Percentiles rank a stretch among this genome's conserved stretches.
Conservation (phyloP, 1,284 basidiomycete genomes). For the Puccinia horiana region DNA sequence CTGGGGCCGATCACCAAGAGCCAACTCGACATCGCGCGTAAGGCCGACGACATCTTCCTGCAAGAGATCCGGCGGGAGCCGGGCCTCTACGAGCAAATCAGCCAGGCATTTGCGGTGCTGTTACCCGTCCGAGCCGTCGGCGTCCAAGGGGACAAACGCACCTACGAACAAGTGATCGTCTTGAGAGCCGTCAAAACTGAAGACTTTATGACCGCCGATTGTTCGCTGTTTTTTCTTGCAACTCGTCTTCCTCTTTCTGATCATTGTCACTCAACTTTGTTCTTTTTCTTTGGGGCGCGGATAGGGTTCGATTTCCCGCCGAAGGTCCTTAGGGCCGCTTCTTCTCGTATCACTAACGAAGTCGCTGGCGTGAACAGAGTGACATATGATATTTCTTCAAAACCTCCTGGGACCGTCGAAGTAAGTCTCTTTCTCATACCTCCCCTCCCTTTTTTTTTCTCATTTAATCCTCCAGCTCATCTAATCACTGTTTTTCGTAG, state of each 20-base stretch:
- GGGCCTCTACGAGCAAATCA: constrained; percentile 87
- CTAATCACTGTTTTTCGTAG: too few relatives aligned
- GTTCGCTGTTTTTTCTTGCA: constrained; percentile 62
- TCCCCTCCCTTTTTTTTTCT: too few relatives aligned
- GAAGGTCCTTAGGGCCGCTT: constrained; percentile 84
- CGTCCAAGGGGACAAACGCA: constrained; percentile 94
- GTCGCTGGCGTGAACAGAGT: constrained; percentile 73
- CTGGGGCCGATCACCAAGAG: constrained; percentile 88
- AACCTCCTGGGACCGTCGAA: constrained; percentile 79
- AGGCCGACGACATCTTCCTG: constrained; percentile 94
- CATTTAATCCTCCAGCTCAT: too few relatives aligned
- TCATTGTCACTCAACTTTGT: background rate
- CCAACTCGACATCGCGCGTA: constrained; percentile 91
- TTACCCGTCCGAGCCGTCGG: constrained; percentile 96
- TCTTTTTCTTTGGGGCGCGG: background rate
- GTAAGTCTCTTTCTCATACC: constrained; percentile 58
- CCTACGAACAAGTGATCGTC: constrained; percentile 82
- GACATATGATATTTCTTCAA: constrained; percentile 94
- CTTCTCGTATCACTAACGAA: constrained; percentile 97
- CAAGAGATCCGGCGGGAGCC: constrained; percentile 88
- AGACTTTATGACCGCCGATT: constrained; percentile 97
- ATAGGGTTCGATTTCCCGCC: constrained; percentile 89
- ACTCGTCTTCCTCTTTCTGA: background rate
- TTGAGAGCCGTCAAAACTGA: constrained; percentile 82
- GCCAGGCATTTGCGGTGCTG: constrained; percentile 94